These are phyloP conservation scores for Cadophora sp. DNA, from an alignment of 2,329 filamentous ascomycete genomes.

Conservation along the genomic window DNA sequence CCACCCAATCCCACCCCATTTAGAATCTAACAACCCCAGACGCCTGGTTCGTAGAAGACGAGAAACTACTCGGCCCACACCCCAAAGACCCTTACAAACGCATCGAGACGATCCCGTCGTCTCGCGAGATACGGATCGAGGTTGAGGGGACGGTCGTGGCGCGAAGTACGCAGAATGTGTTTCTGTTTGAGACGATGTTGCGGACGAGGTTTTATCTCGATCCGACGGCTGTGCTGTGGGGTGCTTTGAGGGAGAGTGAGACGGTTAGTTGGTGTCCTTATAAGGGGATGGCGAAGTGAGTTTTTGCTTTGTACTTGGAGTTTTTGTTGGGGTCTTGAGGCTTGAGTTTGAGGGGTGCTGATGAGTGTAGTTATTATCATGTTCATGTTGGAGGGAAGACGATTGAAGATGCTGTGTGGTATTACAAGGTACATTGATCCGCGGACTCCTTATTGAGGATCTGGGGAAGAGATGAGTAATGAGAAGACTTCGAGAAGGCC, in stretches of 20 bases:
- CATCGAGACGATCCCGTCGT: conserved; percentile 64
- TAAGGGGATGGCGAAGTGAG: conserved; percentile 69
- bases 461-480: too few species aligned
- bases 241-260: conserved; percentile 54
- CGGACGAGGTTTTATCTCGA: conserved; percentile 61
- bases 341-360: not conserved
- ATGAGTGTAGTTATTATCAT: conserved; percentile 51
- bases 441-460: not conserved
- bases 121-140: conserved; percentile 58
- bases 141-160: conserved; percentile 55
- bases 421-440: conserved; percentile 52
- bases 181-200: conserved; percentile 67
- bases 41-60: conserved; percentile 64
- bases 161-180: conserved; percentile 53
- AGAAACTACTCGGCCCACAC: conserved; percentile 61
- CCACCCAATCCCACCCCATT: not conserved
- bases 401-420: conserved; percentile 65
- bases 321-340: not conserved
- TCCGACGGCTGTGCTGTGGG: conserved; percentile 27
- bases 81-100: conserved; percentile 73
- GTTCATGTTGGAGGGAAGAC: conserved; percentile 54
- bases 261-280: conserved; percentile 69
- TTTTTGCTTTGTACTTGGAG: conserved; percentile 16
- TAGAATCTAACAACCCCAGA: conserved; percentile 9
- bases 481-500: too few species aligned